A percentile compares a stretch with the other conserved stretches of the same genome.
Evolutionary conservation across 352 stramenopile genomes (phyloP).

Genomic region (Globisporangium cederbergense): DNA sequence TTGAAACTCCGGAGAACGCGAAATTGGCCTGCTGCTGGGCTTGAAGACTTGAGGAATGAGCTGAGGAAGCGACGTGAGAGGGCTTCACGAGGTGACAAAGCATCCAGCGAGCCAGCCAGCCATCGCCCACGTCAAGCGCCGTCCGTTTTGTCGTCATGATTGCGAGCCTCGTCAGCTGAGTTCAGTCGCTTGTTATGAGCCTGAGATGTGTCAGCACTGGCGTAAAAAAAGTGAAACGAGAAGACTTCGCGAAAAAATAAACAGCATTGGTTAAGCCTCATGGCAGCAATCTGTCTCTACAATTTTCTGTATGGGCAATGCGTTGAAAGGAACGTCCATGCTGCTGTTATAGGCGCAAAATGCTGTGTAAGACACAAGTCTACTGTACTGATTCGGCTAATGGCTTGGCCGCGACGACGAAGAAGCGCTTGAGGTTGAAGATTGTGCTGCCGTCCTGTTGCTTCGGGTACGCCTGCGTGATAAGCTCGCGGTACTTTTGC

Average conservation of each 20-base stretch:
- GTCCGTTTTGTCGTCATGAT: background rate
- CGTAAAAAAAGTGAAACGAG: background rate
- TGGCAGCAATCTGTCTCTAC: background rate
- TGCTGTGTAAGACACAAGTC: no score
- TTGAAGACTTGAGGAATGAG: background rate
- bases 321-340: no score
- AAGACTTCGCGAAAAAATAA: no score
- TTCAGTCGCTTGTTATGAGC: background rate
- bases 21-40: background rate
- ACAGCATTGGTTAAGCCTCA: no score
- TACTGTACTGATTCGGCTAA: background rate
- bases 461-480: slow-evolving; percentile 51
- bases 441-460: slow-evolving; percentile 53
- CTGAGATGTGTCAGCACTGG: background rate
- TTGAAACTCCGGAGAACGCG: background rate
- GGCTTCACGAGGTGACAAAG: no score
- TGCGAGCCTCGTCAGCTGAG: no score
- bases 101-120: background rate
- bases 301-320: background rate
- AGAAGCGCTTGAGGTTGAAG: slow-evolving; percentile 73
- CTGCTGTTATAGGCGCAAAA: no score
- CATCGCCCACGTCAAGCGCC: background rate
- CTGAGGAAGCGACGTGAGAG: background rate
- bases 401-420: slow-evolving; percentile 47
- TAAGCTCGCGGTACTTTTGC: slow-evolving; percentile 53